phyloP scores from a whole-genome alignment of 495 filamentous ascomycete genomes.

The Acidomyces sp. region DNA sequence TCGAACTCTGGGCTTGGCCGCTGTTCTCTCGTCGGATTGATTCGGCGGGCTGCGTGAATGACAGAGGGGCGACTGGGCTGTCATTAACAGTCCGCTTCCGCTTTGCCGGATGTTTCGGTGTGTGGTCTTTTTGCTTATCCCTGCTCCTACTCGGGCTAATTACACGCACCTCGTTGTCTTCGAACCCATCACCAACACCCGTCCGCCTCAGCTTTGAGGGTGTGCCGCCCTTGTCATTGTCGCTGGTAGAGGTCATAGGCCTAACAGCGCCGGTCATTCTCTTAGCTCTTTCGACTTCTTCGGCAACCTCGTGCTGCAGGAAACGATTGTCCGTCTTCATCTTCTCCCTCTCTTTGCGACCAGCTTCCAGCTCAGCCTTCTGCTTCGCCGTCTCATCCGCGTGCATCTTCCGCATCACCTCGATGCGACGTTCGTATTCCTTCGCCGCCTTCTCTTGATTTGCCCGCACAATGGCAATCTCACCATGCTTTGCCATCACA shows the following conservation, averaged over 20 bases:
- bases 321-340: slow-evolving; percentile 52
- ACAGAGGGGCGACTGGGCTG: slow-evolving; percentile 37
- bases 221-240: slow-evolving; percentile 35
- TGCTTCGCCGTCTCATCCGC: slow-evolving; percentile 42
- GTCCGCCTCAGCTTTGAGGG: slow-evolving; percentile 46
- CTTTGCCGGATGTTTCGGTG: slow-evolving; percentile 48
- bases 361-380: slow-evolving; percentile 44
- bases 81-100: slow-evolving; percentile 46
- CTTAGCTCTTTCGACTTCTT: slow-evolving; percentile 40
- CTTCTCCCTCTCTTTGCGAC: slow-evolving; percentile 43
- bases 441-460: slow-evolving; percentile 43
- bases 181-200: slow-evolving; percentile 56
- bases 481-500: slow-evolving; percentile 45
- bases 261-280: slow-evolving; percentile 22
- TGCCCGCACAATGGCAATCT: slow-evolving; percentile 54
- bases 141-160: slow-evolving; percentile 44
- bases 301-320: slow-evolving; percentile 49
- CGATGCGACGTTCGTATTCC: slow-evolving; percentile 43
- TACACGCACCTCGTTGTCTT: slow-evolving; percentile 53
- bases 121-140: slow-evolving; percentile 35
- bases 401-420: slow-evolving; percentile 40
- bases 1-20: slow-evolving; percentile 2
- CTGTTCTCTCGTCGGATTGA: too few relatives aligned
- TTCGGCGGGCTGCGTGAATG: slow-evolving; percentile 22
- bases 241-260: slow-evolving; percentile 19